Percentiles rank a stretch among this genome's conserved stretches.
phyloP scores from a whole-genome alignment of 2,329 filamentous ascomycete species.

The Didymella lethalis region DNA sequence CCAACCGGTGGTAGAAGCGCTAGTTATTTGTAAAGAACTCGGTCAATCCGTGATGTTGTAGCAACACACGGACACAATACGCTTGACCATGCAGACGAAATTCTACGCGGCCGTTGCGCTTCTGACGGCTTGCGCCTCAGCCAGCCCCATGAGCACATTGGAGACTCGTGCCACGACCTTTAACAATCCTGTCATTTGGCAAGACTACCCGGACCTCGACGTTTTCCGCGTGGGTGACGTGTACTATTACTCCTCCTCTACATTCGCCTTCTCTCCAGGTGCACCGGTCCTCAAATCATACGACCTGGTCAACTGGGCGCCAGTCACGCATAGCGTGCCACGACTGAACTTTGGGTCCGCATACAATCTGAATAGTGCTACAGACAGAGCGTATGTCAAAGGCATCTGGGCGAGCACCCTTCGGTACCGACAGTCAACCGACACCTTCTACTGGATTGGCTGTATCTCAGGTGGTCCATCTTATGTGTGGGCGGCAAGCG shows the following conservation, averaged over 20 bases:
- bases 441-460: conserved; percentile 65
- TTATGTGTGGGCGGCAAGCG: conserved; percentile 62
- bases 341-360: conserved; percentile 50
- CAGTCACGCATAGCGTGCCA: conserved; percentile 51
- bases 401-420: conserved; percentile 66
- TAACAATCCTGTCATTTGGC: conserved; percentile 63
- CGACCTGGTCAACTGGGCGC: conserved; percentile 62
- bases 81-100: not conserved
- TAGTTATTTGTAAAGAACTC: not conserved
- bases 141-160: conserved; percentile 1
- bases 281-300: conserved; percentile 64
- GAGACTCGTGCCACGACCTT: conserved; percentile 41
- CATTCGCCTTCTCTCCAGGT: conserved; percentile 64
- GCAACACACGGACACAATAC: conserved; percentile 2
- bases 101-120: not conserved
- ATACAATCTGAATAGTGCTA: conserved; percentile 58
- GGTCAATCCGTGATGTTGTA: not conserved
- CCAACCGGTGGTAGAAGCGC: not conserved
- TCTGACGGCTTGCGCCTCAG: not conserved
- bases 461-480: conserved; percentile 62
- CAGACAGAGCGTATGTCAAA: conserved; percentile 57
- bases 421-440: conserved; percentile 59
- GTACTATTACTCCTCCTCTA: conserved; percentile 65
- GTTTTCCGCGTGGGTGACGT: conserved; percentile 60
- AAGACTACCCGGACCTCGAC: conserved; percentile 65